These are phyloP conservation scores for Phytopythium helicoides DNA, from an alignment of 352 stramenopile species.

Conservation along the genomic window DNA sequence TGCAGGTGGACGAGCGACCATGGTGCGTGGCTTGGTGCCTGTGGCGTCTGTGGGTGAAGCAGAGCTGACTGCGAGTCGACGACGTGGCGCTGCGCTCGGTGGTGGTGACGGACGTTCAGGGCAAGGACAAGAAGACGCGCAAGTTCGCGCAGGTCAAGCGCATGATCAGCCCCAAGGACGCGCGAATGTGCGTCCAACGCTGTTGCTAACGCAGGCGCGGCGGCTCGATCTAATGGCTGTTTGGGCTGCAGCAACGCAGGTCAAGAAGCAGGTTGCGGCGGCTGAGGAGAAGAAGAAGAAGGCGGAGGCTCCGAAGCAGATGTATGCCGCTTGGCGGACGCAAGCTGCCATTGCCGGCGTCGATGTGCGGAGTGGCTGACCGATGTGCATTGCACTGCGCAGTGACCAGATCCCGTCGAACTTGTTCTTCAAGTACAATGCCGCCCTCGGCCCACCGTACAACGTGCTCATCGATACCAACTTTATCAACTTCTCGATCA, in stretches of 20 bases:
- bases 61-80: not conserved
- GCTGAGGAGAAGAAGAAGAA: constrained; percentile 90
- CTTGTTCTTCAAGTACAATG: constrained; percentile 99
- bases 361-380: no score
- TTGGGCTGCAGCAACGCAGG: constrained; percentile 56
- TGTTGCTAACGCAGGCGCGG: not conserved
- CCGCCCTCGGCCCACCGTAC: constrained; percentile 97
- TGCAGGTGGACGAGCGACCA: not conserved
- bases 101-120: constrained; percentile 36
- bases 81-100: not conserved
- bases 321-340: constrained; percentile 42
- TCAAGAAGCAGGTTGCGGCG: constrained; percentile 69
- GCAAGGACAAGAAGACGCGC: constrained; percentile 98
- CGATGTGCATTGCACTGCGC: not conserved
- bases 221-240: not conserved
- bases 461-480: constrained; percentile 99
- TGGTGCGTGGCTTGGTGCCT: not conserved
- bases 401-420: constrained; percentile 96
- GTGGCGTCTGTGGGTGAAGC: not conserved
- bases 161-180: constrained; percentile 98
- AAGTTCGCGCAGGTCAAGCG: constrained; percentile 98
- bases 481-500: constrained; percentile 99
- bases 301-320: constrained; percentile 90
- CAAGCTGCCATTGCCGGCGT: not conserved
- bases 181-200: constrained; percentile 84